Conservation (phyloP, 805 yeast genomes). For the Komagataella populi region DNA sequence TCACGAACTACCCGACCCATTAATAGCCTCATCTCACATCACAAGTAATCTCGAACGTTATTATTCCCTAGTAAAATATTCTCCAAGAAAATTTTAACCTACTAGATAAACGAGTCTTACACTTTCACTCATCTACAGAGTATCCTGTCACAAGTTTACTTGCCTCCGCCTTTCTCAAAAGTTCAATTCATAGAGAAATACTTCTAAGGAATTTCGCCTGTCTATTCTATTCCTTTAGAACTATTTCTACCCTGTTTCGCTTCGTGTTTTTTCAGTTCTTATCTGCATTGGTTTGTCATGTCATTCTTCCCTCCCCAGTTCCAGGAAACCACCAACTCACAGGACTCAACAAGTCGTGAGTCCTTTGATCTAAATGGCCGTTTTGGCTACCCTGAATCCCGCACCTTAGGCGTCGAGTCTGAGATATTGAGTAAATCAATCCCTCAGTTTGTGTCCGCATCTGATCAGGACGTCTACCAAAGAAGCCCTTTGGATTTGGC, state of each 20-base stretch:
- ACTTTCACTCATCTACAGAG: background rate
- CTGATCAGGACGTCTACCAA: background rate
- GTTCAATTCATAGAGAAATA: background rate
- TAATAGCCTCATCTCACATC: background rate
- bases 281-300: background rate
- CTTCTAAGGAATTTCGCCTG: background rate
- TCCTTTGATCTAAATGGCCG: background rate
- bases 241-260: background rate
- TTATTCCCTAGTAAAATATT: background rate
- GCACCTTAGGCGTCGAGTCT: background rate
- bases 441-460: background rate
- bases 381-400: background rate
- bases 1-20: background rate
- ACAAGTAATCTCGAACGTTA: background rate
- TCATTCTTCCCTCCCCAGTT: background rate
- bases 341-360: background rate
- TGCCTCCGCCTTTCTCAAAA: background rate
- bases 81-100: background rate
- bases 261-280: background rate
- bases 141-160: background rate
- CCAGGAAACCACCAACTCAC: background rate
- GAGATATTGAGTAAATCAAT: background rate
- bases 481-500: background rate
- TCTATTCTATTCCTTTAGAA: background rate
- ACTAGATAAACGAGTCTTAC: background rate